Conservation (phyloP, 208 protist species). For the Trypanosoma scelopori region DNA sequence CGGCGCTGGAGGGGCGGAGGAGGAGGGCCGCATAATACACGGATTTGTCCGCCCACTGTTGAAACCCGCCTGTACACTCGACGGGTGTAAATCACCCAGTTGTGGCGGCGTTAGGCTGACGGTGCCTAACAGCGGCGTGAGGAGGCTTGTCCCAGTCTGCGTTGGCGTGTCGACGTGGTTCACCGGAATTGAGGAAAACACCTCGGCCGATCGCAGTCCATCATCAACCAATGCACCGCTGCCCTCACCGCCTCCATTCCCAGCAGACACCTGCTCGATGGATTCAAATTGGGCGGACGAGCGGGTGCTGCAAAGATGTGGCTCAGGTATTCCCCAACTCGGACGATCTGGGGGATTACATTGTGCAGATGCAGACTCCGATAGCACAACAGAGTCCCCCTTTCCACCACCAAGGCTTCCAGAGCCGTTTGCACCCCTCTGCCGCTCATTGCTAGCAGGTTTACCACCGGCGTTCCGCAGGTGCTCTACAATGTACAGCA, state of each 20-base stretch:
- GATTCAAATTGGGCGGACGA: too few relatives aligned
- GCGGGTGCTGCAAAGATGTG: too few relatives aligned
- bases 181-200: too few relatives aligned
- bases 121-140: background rate
- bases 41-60: slow-evolving; percentile 10
- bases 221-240: background rate
- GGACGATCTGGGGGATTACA: background rate
- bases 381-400: background rate
- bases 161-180: background rate
- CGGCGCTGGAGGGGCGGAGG: slow-evolving; percentile 16
- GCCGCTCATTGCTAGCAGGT: slow-evolving; percentile 12
- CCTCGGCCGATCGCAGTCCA: background rate
- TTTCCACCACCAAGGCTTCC: background rate
- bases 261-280: too few relatives aligned
- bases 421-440: background rate
- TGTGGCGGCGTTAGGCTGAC: background rate
- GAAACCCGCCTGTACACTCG: slow-evolving; percentile 10
- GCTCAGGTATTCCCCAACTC: background rate
- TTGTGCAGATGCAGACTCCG: background rate
- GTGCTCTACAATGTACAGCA: slow-evolving; percentile 40
- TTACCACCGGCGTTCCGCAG: slow-evolving; percentile 18
- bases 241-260: background rate
- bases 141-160: background rate
- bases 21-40: slow-evolving; percentile 13
- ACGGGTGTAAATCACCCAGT: background rate